Base-by-base conservation (phyloP, 2,329 filamentous ascomycete species). In the Fusarium subtropicale region DNA sequence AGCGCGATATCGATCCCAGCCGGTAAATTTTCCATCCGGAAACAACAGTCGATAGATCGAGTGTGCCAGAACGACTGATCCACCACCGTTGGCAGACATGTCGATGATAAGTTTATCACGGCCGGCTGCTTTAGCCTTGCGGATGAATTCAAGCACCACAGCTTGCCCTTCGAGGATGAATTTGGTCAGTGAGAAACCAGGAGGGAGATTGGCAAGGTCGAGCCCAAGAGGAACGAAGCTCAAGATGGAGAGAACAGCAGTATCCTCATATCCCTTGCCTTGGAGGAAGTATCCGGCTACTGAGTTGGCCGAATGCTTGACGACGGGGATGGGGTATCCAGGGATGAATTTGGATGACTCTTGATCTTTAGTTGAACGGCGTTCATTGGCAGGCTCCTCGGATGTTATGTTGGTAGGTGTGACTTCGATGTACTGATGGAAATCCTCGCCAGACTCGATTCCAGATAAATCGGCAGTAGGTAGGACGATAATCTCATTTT, bases 101-200 rank as follows among this genome's bases (percentile, higher is more conserved):
- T 74, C 72, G 13, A 74, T 66, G 26, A 74, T 66, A 48, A 74
- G 72, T 58, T 75, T 74, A n/a, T 74, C 57, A 1, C 71, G 71
- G 18, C 68, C 60, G 31, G 64, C 53, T 36, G 54, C 48, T 52
- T 74, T 61, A 16, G 69, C 69, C 28, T 56, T 44, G n/a, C 61
- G 54, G 36, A 74, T 67, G 41, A 75, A 62, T 6, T 71, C 46
- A 33, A 67, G 50, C 4, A 74, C 24, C 11, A 74, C 60, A 11
- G 54, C 50, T 26, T 71, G 60, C 18, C 41, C 69, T 28, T 74
- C 72, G 10, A 69, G 55, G 4, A 74, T 52, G 39, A 57, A 74
- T 3, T 64, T 50, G 24, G 55, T 42, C 28, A 62, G 36, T 44
- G 62, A 57, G 24, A 69, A 59, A 13, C 36, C 51, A 5, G 33